Evolutionary conservation across 768 basidiomycete species (phyloP).

Genomic region (Sutorius australiensis): DNA sequence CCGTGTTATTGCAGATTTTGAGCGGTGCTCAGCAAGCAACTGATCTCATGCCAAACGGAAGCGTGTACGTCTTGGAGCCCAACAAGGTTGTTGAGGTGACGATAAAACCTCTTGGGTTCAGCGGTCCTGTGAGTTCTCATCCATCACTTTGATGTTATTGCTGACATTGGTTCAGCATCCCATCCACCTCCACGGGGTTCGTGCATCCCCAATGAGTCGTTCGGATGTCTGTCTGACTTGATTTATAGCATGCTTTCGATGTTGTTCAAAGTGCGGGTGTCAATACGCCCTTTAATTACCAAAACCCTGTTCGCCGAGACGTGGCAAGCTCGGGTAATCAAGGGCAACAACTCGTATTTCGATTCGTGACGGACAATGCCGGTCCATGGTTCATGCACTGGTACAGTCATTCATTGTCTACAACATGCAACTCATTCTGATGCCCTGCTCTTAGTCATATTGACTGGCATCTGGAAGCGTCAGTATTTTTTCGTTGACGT

Average conservation of each 20-base stretch:
- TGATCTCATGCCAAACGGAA: constrained; percentile 24
- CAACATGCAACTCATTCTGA: not conserved
- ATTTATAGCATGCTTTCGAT: constrained; percentile 32
- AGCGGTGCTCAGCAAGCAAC: constrained; percentile 37
- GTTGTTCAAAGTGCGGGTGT: constrained; percentile 33
- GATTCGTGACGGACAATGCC: constrained; percentile 61
- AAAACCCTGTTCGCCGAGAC: constrained; percentile 38
- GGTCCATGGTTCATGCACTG: constrained; percentile 54
- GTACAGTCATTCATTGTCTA: constrained; percentile 6
- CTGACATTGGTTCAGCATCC: constrained; percentile 21
- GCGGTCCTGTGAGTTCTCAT: constrained; percentile 22
- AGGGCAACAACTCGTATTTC: constrained; percentile 46
- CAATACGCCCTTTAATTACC: constrained; percentile 28
- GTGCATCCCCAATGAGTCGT: not conserved
- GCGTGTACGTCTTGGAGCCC: constrained; percentile 19
- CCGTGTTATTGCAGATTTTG: constrained; percentile 43
- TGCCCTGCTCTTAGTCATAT: constrained; percentile 19
- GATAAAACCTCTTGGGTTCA: not conserved
- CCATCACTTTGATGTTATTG: not conserved
- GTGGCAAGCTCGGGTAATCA: constrained; percentile 20
- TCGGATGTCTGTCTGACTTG: constrained; percentile 2
- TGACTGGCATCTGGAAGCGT: constrained; percentile 29
- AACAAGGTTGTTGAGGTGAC: constrained; percentile 31
- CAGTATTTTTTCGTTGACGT: not conserved
- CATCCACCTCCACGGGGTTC: constrained; percentile 28